Evolutionary conservation across 2,329 filamentous ascomycete genomes (phyloP).

Genomic region (Bipolaris sorokiniana): DNA sequence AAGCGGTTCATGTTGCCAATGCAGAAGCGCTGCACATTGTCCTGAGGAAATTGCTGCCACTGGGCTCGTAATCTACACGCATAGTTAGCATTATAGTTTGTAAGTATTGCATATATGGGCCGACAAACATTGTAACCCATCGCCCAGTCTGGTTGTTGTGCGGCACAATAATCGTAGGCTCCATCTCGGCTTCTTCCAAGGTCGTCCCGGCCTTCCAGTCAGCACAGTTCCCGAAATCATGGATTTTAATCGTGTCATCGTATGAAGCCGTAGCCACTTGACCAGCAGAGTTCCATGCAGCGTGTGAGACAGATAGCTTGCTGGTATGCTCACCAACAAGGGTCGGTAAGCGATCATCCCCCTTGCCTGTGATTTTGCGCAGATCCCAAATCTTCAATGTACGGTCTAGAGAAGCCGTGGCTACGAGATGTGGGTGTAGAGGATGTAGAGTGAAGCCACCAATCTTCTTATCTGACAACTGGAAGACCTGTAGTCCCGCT

Average conservation of each 20-base stretch:
- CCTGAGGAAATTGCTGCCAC: constrained; percentile 82
- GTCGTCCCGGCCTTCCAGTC: constrained; percentile 61
- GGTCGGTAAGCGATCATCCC: constrained; percentile 65
- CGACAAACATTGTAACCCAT: constrained; percentile 79
- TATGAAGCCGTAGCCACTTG: constrained; percentile 92
- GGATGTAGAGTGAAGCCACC: constrained; percentile 91
- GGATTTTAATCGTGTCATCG: constrained; percentile 93
- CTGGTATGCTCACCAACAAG: constrained; percentile 83
- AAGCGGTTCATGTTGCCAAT: constrained; percentile 99
- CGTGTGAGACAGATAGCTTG: constrained; percentile 86
- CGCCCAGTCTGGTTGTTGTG: constrained; percentile 97
- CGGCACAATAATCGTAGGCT: constrained; percentile 69
- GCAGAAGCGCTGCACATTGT: constrained; percentile 83
- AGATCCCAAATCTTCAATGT: constrained; percentile 93
- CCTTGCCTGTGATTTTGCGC: constrained; percentile 73
- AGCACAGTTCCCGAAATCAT: constrained; percentile 67
- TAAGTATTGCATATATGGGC: background rate
- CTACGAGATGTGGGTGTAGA: constrained; percentile 77
- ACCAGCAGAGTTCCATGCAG: constrained; percentile 83
- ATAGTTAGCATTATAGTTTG: constrained; percentile 17
- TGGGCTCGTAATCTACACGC: constrained; percentile 71
- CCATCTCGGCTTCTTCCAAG: constrained; percentile 68
- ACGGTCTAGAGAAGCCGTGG: constrained; percentile 88
- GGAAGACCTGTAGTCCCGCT: constrained; percentile 66
- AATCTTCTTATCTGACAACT: constrained; percentile 89